Percentiles rank a stretch among this genome's conserved stretches.
These are phyloP conservation scores for Pochonia chlamydosporia DNA, from an alignment of 2,329 filamentous ascomycete species.

Conservation along the genomic window DNA sequence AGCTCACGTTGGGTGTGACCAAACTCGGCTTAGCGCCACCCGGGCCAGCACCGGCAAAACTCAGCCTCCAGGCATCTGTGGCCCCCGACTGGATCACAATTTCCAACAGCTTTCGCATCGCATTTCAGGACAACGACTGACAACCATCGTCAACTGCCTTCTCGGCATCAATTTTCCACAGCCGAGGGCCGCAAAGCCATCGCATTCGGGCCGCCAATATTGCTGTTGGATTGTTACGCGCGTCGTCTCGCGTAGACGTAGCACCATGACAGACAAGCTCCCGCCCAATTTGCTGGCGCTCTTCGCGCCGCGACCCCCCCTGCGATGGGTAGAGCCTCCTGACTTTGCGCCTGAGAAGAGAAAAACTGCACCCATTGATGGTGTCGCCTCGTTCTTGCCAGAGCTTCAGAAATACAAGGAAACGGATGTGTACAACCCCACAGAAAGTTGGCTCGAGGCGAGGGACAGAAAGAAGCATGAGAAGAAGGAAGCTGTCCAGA, in stretches of 20 bases:
- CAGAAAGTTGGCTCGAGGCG: conserved; percentile 87
- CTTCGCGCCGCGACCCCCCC: conserved; percentile 87
- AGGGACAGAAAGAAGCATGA: conserved; percentile 80
- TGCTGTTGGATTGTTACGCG: not conserved
- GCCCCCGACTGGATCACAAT: conserved; percentile 11
- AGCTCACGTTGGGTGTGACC: conserved; percentile 8
- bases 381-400: conserved; percentile 69
- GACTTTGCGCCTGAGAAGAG: conserved; percentile 81
- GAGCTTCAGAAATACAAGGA: conserved; percentile 73
- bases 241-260: conserved; percentile 2
- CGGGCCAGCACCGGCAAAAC: conserved; percentile 17
- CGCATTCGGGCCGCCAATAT: conserved; percentile 1
- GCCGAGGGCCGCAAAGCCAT: not conserved
- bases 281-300: conserved; percentile 88
- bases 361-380: conserved; percentile 65
- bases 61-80: not conserved
- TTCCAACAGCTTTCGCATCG: conserved; percentile 8
- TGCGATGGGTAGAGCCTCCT: conserved; percentile 80
- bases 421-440: conserved; percentile 69
- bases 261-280: conserved; percentile 87
- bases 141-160: not conserved
- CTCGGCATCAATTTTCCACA: not conserved
- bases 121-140: not conserved
- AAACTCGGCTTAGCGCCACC: conserved; percentile 19
- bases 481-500: conserved; percentile 64